These are phyloP conservation scores for Naganishia friedmannii DNA, from an alignment of 768 basidiomycete genomes.

Conservation along the genomic window DNA sequence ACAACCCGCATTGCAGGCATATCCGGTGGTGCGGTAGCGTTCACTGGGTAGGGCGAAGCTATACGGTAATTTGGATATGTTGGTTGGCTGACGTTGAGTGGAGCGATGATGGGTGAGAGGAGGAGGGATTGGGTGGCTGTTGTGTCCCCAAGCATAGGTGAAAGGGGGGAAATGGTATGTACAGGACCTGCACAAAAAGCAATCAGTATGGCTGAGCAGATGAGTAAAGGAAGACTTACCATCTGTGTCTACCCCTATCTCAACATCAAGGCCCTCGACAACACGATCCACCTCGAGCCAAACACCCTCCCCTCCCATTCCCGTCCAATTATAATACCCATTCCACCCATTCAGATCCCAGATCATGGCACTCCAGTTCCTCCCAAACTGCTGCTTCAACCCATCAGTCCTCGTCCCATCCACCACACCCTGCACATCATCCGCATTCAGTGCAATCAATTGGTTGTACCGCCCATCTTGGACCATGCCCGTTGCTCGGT, in stretches of 20 bases:
- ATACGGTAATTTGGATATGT: conserved; percentile 52
- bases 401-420: conserved; percentile 14
- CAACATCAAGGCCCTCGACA: conserved; percentile 37
- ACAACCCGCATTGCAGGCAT: conserved; percentile 19
- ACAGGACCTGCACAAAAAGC: conserved; percentile 38
- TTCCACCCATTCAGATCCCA: conserved; percentile 40
- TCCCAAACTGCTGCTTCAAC: neutral
- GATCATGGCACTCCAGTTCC: neutral
- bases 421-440: conserved; percentile 16
- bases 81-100: conserved; percentile 32
- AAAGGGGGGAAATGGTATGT: conserved; percentile 30
- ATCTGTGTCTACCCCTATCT: conserved; percentile 39
- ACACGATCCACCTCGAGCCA: conserved; percentile 24
- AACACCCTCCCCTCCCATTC: conserved; percentile 26
- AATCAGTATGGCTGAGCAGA: neutral
- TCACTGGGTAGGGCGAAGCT: conserved; percentile 35
- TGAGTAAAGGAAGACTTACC: conserved; percentile 35
- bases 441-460: conserved; percentile 8
- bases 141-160: conserved; percentile 47
- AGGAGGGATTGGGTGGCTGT: conserved; percentile 43
- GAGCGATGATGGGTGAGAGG: conserved; percentile 43
- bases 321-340: conserved; percentile 50
- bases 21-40: conserved; percentile 28
- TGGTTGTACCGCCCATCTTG: neutral
- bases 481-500: conserved; percentile 6